Base-by-base conservation (phyloP, 2,329 filamentous ascomycete genomes). In the Fusarium poae region DNA sequence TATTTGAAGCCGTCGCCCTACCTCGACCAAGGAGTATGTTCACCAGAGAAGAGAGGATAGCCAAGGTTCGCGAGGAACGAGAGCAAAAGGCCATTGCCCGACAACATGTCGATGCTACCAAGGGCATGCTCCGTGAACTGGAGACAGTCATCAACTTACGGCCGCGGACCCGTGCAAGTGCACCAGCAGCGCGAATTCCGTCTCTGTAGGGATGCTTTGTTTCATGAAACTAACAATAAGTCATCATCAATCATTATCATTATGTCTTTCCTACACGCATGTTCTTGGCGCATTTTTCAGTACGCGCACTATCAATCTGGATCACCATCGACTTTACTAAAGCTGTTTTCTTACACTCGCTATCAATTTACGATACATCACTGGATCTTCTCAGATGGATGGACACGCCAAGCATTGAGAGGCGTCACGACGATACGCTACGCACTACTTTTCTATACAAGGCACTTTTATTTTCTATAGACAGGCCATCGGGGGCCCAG, bases 1-100 rank as follows among this genome's bases (percentile, higher is more conserved):
- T 99, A 1, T 98, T 97, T 66, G 96, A 99, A 79, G 96, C 94
- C 0, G 88, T 98, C 37, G 93, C 94, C 3, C 83, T 92, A 60
- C 83, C 88, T 9, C 85, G 90, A 40, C 89, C 91, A 62, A 86
- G 90, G 68, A 91, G 88, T 72, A 84, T 86, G 54, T 82, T 97
- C 69, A 93, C 92, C 2, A 85, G 95, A 74, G 94, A 97, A 74
- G 94, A 99, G 80, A 89, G 96, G 43, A 91, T 98, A 72, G 85
- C 86, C 43, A 95, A 92, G 79, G 94, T 97, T 83, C 91, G 92
- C 73, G 94, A 97, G 76, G 95, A 98, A 44, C 87, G 95, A 59
- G 89, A 89, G 55, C 88, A 88, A 67, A 92, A 92, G 76, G 91
- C 91, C 21, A 84, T 88, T 40, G 83, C 89, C 40, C 88, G 89